A percentile compares a stretch with the other conserved stretches of the same genome.
phyloP scores from a whole-genome alignment of 2,329 filamentous ascomycete genomes.

The Talaromyces sp. region DNA sequence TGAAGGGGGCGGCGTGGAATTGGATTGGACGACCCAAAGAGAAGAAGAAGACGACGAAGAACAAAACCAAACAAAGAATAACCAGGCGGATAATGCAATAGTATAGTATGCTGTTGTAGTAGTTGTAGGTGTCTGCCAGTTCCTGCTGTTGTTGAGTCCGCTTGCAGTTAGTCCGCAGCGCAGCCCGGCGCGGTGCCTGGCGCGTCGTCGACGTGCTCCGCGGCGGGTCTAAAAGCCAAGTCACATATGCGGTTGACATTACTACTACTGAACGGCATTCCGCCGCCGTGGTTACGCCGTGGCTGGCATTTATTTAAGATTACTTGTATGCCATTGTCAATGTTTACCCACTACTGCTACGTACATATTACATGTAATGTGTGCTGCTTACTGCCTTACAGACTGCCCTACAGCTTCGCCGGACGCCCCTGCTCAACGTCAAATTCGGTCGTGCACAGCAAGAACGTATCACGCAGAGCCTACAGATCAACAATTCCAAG shows the following conservation, averaged over 20 bases:
- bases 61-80: neutral
- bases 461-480: constrained; percentile 47
- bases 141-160: neutral
- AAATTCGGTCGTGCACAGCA: constrained; percentile 50
- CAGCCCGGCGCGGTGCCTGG: neutral
- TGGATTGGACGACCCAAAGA: neutral
- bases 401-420: constrained; percentile 19
- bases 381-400: constrained; percentile 14
- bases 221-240: constrained; percentile 4
- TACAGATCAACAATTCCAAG: constrained; percentile 12
- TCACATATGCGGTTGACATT: neutral
- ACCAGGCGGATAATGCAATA: neutral
- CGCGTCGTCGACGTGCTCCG: constrained; percentile 10
- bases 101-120: neutral
- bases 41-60: neutral
- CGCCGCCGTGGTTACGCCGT: neutral
- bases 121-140: neutral
- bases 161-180: neutral
- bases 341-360: neutral
- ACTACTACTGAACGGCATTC: neutral
- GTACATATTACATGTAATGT: too few species aligned
- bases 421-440: constrained; percentile 27
- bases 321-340: neutral
- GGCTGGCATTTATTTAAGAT: neutral
- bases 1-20: neutral